Evolutionary conservation across 371 early-diverging fungal species (phyloP).

Genomic region (Dichotomocladium elegans): DNA sequence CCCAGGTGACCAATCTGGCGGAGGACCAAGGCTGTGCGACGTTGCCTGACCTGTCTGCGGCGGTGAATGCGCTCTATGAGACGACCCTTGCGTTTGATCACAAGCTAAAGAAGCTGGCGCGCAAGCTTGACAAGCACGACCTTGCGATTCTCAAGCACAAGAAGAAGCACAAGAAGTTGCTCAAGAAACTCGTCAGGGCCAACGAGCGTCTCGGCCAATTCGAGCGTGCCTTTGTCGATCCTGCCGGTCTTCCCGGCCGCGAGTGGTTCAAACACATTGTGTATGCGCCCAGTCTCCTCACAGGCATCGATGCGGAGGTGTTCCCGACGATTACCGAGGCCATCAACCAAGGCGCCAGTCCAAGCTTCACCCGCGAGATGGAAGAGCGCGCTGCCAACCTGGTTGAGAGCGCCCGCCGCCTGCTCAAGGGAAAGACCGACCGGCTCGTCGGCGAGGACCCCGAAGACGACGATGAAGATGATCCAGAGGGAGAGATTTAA

Average conservation of each 20-base stretch:
- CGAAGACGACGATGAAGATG: constrained; percentile 3
- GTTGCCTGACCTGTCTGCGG: constrained; percentile 5
- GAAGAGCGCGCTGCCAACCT: constrained; percentile 15
- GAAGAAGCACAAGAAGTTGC: constrained; percentile 7
- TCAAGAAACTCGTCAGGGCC: constrained; percentile 13
- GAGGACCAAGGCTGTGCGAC: constrained; percentile 3
- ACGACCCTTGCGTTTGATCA: constrained; percentile 9
- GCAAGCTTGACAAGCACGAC: constrained; percentile 2
- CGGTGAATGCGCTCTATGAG: constrained; percentile 5
- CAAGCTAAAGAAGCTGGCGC: constrained; percentile 1
- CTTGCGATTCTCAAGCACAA: background rate
- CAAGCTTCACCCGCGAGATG: constrained; percentile 14
- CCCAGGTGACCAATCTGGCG: background rate
- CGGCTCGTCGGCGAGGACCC: background rate
- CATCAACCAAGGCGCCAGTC: constrained; percentile 22
- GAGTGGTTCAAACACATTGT: constrained; percentile 55
- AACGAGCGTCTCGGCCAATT: constrained; percentile 40
- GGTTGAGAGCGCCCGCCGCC: constrained; percentile 8
- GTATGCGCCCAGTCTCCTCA: constrained; percentile 41
- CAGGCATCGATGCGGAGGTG: constrained; percentile 31
- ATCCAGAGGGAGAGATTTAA: too few species aligned
- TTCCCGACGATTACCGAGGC: constrained; percentile 43
- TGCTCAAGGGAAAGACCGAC: constrained; percentile 7
- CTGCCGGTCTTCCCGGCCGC: constrained; percentile 46
- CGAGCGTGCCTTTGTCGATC: constrained; percentile 47